Evolutionary conservation across 2,329 filamentous ascomycete species (phyloP), one percentile per base, ranked within the genome.

Genomic region (Diaporthe vaccinii): DNA sequence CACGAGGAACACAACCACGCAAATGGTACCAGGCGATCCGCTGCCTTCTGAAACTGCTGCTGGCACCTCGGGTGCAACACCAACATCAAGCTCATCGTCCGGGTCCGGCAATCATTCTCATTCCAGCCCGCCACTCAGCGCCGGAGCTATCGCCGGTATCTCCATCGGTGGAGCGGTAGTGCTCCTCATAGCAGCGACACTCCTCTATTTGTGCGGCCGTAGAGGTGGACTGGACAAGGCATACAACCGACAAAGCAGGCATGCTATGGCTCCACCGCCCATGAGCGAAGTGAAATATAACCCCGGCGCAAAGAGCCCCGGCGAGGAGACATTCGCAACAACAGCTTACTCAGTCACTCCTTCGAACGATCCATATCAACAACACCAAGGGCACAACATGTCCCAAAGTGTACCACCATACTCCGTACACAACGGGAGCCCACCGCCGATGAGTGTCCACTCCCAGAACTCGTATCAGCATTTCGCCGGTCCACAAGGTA

Each of bases 141-240:
- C 81, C 0, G 90, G 90, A 5, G 88, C 87, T 3, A 92, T 93
- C 39, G 90, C 89, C 1, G 91, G 91, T 6, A 91, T 93, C 41
- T 86, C 85, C 0, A 84, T 93, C 49, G 90, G 90, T 34, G 82
- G 81, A 1, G 83, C 87, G 0, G 88, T 86, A 2, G 82, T 87
- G 2, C 71, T 89, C 5, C 76, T 86, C 25, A 77, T 87, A 0
- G 86, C 84, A 14, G 83, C 86, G 12, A 84, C 81, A 0, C 79
- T 91, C 8, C 78, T 91, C 69, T 89, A 88, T 70, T 78, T 89
- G 59, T 88, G 85, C 71, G 86, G 87, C 22, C 82, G 86, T 62
- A 82, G 82, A 12, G 83, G 84, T 34, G 84, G 84, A 3, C 80
- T 84, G 59, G 80, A 84, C 41, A 82, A 82, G 62, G 81, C 83